These are phyloP conservation scores for Xylariomycetidae sp. DNA, from an alignment of 2,329 filamentous ascomycete genomes.

Conservation along the genomic window DNA sequence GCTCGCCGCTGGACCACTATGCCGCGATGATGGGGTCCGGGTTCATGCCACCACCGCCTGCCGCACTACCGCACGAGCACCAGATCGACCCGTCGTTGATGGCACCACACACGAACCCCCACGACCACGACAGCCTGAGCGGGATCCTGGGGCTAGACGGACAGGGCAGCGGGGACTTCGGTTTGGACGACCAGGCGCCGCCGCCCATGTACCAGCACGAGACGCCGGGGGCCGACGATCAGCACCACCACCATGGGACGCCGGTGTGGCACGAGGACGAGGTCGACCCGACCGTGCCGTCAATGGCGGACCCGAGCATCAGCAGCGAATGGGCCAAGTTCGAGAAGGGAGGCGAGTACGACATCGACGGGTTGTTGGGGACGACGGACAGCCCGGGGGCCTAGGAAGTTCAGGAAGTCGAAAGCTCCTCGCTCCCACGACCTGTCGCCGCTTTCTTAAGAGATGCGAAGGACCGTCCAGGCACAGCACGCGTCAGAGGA, in stretches of 20 bases:
- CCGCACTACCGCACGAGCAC: conserved; percentile 4
- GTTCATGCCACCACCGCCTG: background rate
- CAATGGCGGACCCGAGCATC: conserved; percentile 3
- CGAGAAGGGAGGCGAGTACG: background rate
- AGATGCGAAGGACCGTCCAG: no score
- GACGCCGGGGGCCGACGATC: no score
- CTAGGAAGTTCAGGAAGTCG: no score
- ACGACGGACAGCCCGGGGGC: conserved; percentile 12
- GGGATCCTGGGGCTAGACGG: background rate
- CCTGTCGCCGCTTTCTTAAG: no score
- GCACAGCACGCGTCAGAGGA: no score
- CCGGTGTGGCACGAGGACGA: conserved; percentile 12
- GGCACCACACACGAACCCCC: conserved; percentile 4
- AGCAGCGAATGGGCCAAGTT: background rate
- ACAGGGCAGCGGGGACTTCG: background rate
- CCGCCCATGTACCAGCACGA: no score
- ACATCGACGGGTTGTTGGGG: conserved; percentile 9
- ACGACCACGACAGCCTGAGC: background rate
- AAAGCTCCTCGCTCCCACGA: no score
- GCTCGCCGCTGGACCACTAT: background rate
- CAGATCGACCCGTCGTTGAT: conserved; percentile 16
- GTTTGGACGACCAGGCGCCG: no score
- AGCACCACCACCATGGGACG: conserved; percentile 1
- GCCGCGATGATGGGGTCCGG: background rate
- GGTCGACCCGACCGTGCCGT: conserved; percentile 4